These are phyloP conservation scores for Fusarium sp. DNA, from an alignment of 2,329 filamentous ascomycete species.

Conservation along the genomic window DNA sequence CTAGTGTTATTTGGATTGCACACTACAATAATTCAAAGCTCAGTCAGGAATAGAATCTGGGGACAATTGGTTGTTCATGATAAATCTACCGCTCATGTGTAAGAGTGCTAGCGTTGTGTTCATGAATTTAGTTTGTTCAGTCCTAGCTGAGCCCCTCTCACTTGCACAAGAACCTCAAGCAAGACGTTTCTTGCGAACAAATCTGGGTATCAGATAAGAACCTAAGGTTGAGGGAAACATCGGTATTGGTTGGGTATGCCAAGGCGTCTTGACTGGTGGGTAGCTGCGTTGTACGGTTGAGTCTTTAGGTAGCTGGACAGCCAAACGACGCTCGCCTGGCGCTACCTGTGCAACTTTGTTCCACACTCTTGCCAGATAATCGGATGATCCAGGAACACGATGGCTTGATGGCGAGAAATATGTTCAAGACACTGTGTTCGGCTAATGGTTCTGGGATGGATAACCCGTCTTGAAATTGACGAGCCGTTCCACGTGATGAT, in stretches of 20 bases:
- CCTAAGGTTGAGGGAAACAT: not conserved
- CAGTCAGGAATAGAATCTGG: too few relatives aligned
- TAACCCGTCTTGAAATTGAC: not conserved
- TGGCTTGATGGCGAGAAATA: not conserved
- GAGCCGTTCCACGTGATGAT: constrained; percentile 15
- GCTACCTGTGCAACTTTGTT: constrained; percentile 27
- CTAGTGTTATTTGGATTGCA: not conserved
- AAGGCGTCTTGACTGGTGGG: constrained; percentile 5
- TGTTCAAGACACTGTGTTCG: constrained; percentile 18
- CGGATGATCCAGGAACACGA: constrained; percentile 1
- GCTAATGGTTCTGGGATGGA: constrained; percentile 7
- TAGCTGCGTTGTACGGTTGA: constrained; percentile 15
- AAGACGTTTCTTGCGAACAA: not conserved
- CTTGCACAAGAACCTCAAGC: constrained; percentile 8
- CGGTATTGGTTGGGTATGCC: not conserved
- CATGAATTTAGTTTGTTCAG: not conserved
- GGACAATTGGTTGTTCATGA: not conserved
- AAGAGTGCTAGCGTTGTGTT: not conserved
- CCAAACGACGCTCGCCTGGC: constrained; percentile 22
- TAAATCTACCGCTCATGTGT: not conserved
- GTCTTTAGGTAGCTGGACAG: constrained; percentile 11
- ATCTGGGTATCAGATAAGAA: not conserved
- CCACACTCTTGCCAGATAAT: constrained; percentile 28
- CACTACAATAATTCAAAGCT: not conserved
- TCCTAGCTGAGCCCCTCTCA: not conserved